Percentiles rank a stretch among this genome's conserved stretches.
phyloP scores from a whole-genome alignment of 73 alveolate species.

The Halteria grandinella region DNA sequence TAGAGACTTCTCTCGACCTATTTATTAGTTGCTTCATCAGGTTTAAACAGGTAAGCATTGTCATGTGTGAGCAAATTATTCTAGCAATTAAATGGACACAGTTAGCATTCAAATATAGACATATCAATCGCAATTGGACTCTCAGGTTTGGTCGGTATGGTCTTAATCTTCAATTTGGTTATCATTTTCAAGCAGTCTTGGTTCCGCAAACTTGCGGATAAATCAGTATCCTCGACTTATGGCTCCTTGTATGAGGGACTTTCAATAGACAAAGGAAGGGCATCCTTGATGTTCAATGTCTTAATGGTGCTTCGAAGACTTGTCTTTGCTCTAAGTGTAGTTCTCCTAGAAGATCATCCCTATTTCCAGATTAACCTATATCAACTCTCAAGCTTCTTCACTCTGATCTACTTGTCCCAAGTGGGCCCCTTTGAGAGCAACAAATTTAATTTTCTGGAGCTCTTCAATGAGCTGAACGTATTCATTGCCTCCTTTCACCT shows the following conservation, averaged over 20 bases:
- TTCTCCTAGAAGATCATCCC: not conserved
- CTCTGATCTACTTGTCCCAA: not conserved
- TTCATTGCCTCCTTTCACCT: too few relatives aligned
- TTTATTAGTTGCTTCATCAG: too few relatives aligned
- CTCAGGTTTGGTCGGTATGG: too few relatives aligned
- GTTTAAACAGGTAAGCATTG: too few relatives aligned
- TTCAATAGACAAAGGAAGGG: not conserved
- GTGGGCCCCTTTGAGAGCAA: not conserved
- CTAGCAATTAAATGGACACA: too few relatives aligned
- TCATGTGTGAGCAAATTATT: too few relatives aligned
- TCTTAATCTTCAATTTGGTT: too few relatives aligned
- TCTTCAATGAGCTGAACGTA: conserved; percentile 9
- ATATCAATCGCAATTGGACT: too few relatives aligned
- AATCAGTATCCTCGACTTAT: not conserved
- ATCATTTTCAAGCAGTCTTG: not conserved
- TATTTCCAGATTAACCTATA: not conserved
- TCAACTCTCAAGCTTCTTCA: not conserved
- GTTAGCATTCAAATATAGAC: too few relatives aligned
- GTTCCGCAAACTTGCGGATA: not conserved
- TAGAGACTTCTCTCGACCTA: too few relatives aligned
- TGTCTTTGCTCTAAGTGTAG: not conserved
- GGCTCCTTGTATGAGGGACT: conserved; percentile 3
- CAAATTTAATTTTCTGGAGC: not conserved
- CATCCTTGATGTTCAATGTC: not conserved
- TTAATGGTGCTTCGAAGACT: not conserved